These are phyloP conservation scores for Pyricularia grisea DNA, from an alignment of 2,329 filamentous ascomycete species.

Conservation along the genomic window DNA sequence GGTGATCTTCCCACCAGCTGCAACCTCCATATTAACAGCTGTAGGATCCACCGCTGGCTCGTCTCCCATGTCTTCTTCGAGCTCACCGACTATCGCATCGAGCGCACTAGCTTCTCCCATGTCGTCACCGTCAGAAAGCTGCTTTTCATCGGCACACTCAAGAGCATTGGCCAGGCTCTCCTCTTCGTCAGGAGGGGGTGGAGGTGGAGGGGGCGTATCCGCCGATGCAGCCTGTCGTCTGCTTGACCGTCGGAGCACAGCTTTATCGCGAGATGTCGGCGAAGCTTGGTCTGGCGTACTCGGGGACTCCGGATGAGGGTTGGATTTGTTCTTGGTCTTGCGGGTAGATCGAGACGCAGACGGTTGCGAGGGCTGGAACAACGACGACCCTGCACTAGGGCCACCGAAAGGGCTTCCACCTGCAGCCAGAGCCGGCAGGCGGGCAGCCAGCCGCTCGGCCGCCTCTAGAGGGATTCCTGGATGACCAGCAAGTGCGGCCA, in stretches of 20 bases:
- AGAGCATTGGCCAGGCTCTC: conserved; percentile 61
- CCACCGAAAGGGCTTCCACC: conserved; percentile 6
- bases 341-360: conserved; percentile 32
- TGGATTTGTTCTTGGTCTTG: conserved; percentile 30
- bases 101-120: conserved; percentile 58
- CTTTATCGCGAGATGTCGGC: conserved; percentile 47
- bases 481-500: conserved; percentile 67
- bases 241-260: conserved; percentile 49
- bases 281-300: conserved; percentile 34
- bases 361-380: conserved; percentile 27
- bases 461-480: conserved; percentile 46
- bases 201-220: conserved; percentile 40
- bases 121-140: conserved; percentile 65
- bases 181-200: conserved; percentile 45
- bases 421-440: conserved; percentile 18
- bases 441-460: conserved; percentile 36
- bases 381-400: conserved; percentile 19
- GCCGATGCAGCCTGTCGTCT: conserved; percentile 46
- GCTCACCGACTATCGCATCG: conserved; percentile 81
- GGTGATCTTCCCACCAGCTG: conserved; percentile 76
- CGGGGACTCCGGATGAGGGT: conserved; percentile 25
- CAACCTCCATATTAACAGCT: conserved; percentile 86
- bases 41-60: conserved; percentile 66
- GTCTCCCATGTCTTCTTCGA: conserved; percentile 78
- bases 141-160: conserved; percentile 89